Percentiles rank a stretch among this genome's conserved stretches.
Conservation (phyloP, 2,329 filamentous ascomycete species). For the Fusarium tricinctum region DNA sequence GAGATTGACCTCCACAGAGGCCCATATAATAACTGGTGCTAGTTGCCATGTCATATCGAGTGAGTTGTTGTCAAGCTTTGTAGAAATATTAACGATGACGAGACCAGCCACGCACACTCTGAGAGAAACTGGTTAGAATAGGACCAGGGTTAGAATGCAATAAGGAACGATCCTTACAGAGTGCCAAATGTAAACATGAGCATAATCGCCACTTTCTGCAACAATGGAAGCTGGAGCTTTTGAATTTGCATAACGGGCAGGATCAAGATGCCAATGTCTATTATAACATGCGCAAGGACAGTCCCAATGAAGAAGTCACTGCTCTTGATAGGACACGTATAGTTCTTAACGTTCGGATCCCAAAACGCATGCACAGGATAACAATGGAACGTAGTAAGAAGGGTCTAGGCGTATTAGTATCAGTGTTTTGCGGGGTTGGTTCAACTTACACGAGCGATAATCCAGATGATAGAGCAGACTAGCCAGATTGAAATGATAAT, state of each 20-base stretch:
- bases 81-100: constrained; percentile 36
- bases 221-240: constrained; percentile 46
- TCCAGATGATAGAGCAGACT: constrained; percentile 49
- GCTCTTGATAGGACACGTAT: constrained; percentile 48
- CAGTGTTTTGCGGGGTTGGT: neutral
- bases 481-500: constrained; percentile 45
- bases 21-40: constrained; percentile 40
- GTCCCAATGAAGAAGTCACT: constrained; percentile 35
- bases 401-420: neutral
- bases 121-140: neutral
- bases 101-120: constrained; percentile 43
- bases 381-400: constrained; percentile 38
- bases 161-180: constrained; percentile 34
- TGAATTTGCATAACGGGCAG: constrained; percentile 50
- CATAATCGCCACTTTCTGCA: constrained; percentile 46
- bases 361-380: constrained; percentile 37
- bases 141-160: rapidly evolving
- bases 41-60: constrained; percentile 42
- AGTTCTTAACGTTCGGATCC: constrained; percentile 19
- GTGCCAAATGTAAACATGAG: constrained; percentile 50
- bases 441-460: constrained; percentile 41
- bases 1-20: constrained; percentile 44
- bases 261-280: constrained; percentile 51
- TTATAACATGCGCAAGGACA: constrained; percentile 47
- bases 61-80: constrained; percentile 31